Conservation (phyloP, 2,329 filamentous ascomycete genomes). For the Teratosphaeria epicoccoides region DNA sequence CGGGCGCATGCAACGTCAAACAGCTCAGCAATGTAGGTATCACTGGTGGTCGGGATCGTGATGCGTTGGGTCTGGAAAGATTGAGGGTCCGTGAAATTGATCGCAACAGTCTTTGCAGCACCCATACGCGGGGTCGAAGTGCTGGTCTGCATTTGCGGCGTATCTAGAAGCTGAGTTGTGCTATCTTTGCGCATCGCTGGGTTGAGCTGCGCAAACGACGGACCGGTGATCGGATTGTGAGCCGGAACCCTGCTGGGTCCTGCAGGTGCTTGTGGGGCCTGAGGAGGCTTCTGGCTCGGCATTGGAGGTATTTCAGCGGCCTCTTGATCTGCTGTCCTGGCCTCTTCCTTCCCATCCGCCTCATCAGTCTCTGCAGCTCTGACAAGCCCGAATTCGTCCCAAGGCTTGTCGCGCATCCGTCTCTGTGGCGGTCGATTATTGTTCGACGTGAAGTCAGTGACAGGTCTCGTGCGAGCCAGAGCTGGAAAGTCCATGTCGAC, state of each 20-base stretch:
- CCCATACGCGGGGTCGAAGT: slow-evolving; percentile 39
- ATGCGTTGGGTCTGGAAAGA: slow-evolving; percentile 57
- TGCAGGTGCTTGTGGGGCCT: slow-evolving; percentile 19
- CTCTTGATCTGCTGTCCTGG: background rate
- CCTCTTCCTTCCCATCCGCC: slow-evolving; percentile 53
- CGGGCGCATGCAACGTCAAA: slow-evolving; percentile 69
- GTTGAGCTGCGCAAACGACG: slow-evolving; percentile 35
- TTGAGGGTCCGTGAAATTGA: slow-evolving; percentile 62
- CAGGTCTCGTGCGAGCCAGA: slow-evolving; percentile 59
- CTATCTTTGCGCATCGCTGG: slow-evolving; percentile 30
- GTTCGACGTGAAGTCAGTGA: slow-evolving; percentile 67
- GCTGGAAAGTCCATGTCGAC: slow-evolving; percentile 79
- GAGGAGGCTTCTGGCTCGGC: slow-evolving; percentile 15
- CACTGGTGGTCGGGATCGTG: slow-evolving; percentile 64
- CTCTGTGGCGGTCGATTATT: slow-evolving; percentile 58
- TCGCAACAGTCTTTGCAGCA: slow-evolving; percentile 43
- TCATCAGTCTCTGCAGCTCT: slow-evolving; percentile 57
- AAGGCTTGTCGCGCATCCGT: slow-evolving; percentile 63
- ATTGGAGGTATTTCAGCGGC: background rate
- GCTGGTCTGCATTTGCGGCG: slow-evolving; percentile 32
- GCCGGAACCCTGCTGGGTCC: slow-evolving; percentile 29
- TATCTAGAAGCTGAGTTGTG: slow-evolving; percentile 32
- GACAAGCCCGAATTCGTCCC: slow-evolving; percentile 73
- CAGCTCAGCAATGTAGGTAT: slow-evolving; percentile 74
- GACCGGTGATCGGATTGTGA: slow-evolving; percentile 41